Conservation (phyloP, 2,329 filamentous ascomycete species). For the Tolypocladium guangdongense region DNA sequence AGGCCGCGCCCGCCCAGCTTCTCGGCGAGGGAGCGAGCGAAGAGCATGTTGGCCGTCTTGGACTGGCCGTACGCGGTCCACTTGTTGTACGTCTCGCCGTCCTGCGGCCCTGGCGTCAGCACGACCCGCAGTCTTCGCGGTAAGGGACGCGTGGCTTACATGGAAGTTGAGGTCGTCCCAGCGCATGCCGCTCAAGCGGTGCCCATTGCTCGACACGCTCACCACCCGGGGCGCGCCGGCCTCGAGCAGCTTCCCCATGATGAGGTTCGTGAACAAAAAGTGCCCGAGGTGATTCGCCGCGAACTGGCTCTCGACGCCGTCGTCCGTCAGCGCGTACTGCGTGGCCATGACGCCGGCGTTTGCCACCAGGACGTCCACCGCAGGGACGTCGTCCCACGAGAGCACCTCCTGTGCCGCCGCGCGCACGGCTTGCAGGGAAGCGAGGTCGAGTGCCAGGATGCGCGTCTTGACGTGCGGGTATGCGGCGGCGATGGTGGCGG, state of each 20-base stretch:
- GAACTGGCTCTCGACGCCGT: conserved; percentile 33
- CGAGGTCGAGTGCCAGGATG: conserved; percentile 24
- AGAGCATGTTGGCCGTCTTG: conserved; percentile 27
- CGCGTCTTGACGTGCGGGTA: conserved; percentile 21
- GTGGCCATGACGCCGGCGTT: conserved; percentile 31
- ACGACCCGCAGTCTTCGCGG: too few species aligned
- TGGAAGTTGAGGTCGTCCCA: conserved; percentile 21
- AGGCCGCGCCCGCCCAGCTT: conserved; percentile 19
- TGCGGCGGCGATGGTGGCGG: conserved; percentile 20
- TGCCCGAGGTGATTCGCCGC: conserved; percentile 34
- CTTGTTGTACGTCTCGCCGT: conserved; percentile 17
- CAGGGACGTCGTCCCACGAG: conserved; percentile 10
- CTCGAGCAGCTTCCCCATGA: conserved; percentile 30
- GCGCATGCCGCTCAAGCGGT: conserved; percentile 18
- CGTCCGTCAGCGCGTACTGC: conserved; percentile 19
- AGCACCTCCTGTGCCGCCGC: conserved; percentile 23
- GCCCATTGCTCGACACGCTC: conserved; percentile 25
- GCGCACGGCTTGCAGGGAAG: conserved; percentile 23
- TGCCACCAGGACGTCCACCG: conserved; percentile 29
- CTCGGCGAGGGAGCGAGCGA: conserved; percentile 18
- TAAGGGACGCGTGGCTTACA: conserved; percentile 8
- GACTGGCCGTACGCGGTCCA: conserved; percentile 26
- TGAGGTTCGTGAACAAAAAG: conserved; percentile 33
- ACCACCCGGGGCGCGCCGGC: conserved; percentile 25
- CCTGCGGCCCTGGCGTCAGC: conserved; percentile 6